Conservation (phyloP, 768 basidiomycete genomes). For the Lactifluus subvellereus region DNA sequence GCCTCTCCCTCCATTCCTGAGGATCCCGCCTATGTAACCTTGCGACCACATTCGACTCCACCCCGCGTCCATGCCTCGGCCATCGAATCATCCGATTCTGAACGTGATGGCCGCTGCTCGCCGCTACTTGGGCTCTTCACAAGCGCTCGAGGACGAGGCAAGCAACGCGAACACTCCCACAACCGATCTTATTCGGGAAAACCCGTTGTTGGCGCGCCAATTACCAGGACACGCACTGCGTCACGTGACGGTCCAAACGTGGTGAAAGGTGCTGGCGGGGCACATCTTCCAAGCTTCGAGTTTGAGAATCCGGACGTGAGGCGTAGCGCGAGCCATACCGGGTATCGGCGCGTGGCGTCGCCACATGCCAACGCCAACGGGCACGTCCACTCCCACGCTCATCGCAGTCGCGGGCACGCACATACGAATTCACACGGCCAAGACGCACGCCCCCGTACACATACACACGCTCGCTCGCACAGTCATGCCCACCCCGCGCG, state of each 20-base stretch:
- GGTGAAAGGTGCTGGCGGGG: not conserved
- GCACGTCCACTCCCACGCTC: not conserved
- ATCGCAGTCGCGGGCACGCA: conserved; percentile 7
- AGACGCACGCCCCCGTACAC: conserved; percentile 11
- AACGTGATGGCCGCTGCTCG: conserved; percentile 33
- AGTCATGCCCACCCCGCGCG: conserved; percentile 13
- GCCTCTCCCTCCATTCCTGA: not conserved
- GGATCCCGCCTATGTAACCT: not conserved
- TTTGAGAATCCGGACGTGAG: conserved; percentile 13
- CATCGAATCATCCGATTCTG: conserved; percentile 19
- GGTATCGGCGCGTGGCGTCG: conserved; percentile 5
- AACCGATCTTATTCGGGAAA: not conserved
- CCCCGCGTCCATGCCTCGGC: conserved; percentile 20
- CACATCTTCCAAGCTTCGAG: conserved; percentile 15
- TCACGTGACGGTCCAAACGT: conserved; percentile 19
- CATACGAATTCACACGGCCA: conserved; percentile 3
- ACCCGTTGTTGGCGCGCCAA: conserved; percentile 20
- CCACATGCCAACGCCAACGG: not conserved
- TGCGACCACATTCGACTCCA: conserved; percentile 23
- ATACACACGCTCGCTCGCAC: conserved; percentile 5
- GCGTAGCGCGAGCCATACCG: conserved; percentile 17
- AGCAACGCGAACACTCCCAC: conserved; percentile 10
- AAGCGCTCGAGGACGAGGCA: conserved; percentile 21
- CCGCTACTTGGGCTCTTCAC: conserved; percentile 31
- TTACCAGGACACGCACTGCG: conserved; percentile 19